These are phyloP conservation scores for Pseudocercospora macadamiae DNA, from an alignment of 2,329 filamentous ascomycete genomes.

Conservation along the genomic window DNA sequence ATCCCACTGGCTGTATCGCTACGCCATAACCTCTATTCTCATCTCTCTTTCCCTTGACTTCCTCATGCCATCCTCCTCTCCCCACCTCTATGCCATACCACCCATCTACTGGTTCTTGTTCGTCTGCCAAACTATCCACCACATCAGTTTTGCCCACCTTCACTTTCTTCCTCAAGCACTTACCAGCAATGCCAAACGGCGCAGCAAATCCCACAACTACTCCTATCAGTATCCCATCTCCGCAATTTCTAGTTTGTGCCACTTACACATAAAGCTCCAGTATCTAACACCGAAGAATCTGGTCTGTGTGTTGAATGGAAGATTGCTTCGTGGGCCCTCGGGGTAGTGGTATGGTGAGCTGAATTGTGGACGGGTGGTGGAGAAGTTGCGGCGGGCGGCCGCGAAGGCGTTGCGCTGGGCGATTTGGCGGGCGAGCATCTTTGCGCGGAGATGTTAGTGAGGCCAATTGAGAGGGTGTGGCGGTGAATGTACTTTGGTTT, in stretches of 20 bases:
- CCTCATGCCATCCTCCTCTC: not conserved
- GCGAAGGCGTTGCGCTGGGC: conserved; percentile 63
- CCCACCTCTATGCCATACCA: not conserved
- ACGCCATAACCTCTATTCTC: not conserved
- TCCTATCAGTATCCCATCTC: conserved; percentile 41
- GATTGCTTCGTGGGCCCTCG: conserved; percentile 90
- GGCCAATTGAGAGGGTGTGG: not conserved
- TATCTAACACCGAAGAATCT: conserved; percentile 82
- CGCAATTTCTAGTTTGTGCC: conserved; percentile 8
- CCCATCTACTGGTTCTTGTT: conserved; percentile 59
- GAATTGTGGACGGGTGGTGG: conserved; percentile 82
- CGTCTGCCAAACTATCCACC: conserved; percentile 64
- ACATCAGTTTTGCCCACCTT: conserved; percentile 12
- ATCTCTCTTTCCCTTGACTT: not conserved
- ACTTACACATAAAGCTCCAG: conserved; percentile 76
- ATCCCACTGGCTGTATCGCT: not conserved
- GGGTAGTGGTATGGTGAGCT: conserved; percentile 97
- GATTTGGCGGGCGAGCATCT: conserved; percentile 42
- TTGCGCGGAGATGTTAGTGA: not conserved
- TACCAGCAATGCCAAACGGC: conserved; percentile 68
- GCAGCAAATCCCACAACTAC: conserved; percentile 61
- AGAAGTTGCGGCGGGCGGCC: conserved; percentile 89
- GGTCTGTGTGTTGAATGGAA: conserved; percentile 95
- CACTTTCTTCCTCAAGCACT: conserved; percentile 34
- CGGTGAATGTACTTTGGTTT: not conserved